phyloP scores from a whole-genome alignment of 495 filamentous ascomycete genomes.

The Trichoderma erinaceum region DNA sequence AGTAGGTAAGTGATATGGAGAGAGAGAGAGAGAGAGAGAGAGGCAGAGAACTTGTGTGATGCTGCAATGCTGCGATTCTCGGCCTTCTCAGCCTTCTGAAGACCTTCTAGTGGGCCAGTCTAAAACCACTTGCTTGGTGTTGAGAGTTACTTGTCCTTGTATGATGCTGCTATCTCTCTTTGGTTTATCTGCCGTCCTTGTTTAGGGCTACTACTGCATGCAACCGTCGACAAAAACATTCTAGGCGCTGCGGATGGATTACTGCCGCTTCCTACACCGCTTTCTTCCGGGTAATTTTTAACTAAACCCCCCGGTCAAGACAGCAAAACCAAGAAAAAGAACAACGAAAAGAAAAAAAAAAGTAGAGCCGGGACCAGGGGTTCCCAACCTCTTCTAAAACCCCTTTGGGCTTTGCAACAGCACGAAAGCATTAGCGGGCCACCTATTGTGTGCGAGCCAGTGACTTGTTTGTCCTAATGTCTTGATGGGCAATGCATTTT shows the following conservation, averaged over 20 bases:
- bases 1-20: background rate
- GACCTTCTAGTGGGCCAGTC: too few species aligned
- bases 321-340: background rate
- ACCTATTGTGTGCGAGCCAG: too few species aligned
- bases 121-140: too few species aligned
- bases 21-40: background rate
- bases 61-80: background rate
- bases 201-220: background rate
- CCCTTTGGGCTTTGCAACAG: background rate
- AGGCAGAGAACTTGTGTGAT: too few species aligned
- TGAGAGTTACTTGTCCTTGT: too few species aligned
- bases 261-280: conserved; percentile 5
- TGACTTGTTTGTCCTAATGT: too few species aligned
- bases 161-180: background rate
- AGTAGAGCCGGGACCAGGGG: background rate
- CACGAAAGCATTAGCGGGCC: too few species aligned
- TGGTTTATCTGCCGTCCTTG: background rate
- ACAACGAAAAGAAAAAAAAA: background rate
- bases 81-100: background rate
- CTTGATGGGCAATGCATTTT: too few species aligned
- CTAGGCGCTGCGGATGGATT: background rate
- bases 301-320: background rate
- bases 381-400: background rate
- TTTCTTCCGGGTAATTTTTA: background rate
- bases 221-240: background rate